A percentile compares a stretch with the other conserved stretches of the same genome.
phyloP scores from a whole-genome alignment of 2,329 filamentous ascomycete genomes.

The Blastomyces silverae region DNA sequence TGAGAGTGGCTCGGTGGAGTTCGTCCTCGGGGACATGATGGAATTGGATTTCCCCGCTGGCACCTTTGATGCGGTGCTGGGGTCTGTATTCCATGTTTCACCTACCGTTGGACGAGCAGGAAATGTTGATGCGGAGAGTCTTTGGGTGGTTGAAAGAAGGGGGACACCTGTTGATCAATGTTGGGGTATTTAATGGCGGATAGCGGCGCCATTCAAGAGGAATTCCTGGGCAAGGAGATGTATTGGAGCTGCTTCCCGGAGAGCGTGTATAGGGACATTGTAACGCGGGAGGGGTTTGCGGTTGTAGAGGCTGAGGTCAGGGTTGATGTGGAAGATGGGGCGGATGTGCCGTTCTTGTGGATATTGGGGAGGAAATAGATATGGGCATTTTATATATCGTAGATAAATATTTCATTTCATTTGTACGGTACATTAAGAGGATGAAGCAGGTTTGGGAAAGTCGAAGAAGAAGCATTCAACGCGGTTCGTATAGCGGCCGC shows the following conservation, averaged over 20 bases:
- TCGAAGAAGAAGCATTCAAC: too few species aligned
- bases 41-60: slow-evolving; percentile 30
- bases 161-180: slow-evolving; percentile 47
- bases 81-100: slow-evolving; percentile 53
- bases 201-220: slow-evolving; percentile 25
- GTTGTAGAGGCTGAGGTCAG: slow-evolving; percentile 24
- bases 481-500: too few species aligned
- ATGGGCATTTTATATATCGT: not conserved
- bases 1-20: slow-evolving; percentile 20
- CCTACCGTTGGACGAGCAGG: slow-evolving; percentile 48
- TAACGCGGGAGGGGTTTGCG: slow-evolving; percentile 32
- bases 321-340: slow-evolving; percentile 23
- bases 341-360: slow-evolving; percentile 13
- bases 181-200: slow-evolving; percentile 39
- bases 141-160: slow-evolving; percentile 47
- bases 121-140: slow-evolving; percentile 37
- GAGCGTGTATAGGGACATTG: slow-evolving; percentile 21
- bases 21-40: slow-evolving; percentile 41
- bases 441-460: too few species aligned
- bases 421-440: not conserved
- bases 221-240: slow-evolving; percentile 6
- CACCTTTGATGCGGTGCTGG: slow-evolving; percentile 46
- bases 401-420: not conserved
- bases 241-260: not conserved
- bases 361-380: slow-evolving; percentile 10